Conservation (phyloP, 768 basidiomycete species). For the Leccinum subtestaceum region DNA sequence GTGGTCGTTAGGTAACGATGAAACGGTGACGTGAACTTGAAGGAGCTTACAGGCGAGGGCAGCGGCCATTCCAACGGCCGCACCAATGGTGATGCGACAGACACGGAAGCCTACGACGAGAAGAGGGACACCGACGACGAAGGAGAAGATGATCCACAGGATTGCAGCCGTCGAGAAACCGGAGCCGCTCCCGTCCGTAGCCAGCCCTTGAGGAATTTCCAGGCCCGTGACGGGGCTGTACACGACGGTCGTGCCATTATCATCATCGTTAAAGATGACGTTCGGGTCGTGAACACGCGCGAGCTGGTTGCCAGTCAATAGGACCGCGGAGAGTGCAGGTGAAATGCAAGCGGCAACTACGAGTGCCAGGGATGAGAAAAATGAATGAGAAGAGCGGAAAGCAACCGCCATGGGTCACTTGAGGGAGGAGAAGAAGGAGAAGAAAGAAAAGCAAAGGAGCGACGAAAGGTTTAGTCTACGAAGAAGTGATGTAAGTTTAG, state of each 20-base stretch:
- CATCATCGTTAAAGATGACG: slow-evolving; percentile 22
- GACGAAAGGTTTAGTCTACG: slow-evolving; percentile 5
- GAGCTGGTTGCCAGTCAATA: slow-evolving; percentile 14
- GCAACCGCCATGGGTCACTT: slow-evolving; percentile 28
- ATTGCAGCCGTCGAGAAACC: slow-evolving; percentile 47
- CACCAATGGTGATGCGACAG: slow-evolving; percentile 54
- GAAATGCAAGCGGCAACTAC: slow-evolving; percentile 11
- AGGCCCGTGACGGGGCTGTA: slow-evolving; percentile 44
- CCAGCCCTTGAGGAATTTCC: slow-evolving; percentile 50
- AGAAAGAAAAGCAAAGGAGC: slow-evolving; percentile 8
- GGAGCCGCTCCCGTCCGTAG: slow-evolving; percentile 57
- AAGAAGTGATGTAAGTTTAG: slow-evolving; percentile 10
- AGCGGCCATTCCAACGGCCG: slow-evolving; percentile 50
- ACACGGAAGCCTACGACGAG: slow-evolving; percentile 55
- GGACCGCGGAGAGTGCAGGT: slow-evolving; percentile 9
- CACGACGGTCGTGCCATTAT: slow-evolving; percentile 40
- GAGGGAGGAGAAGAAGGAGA: background rate
- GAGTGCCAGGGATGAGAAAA: slow-evolving; percentile 16
- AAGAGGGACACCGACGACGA: slow-evolving; percentile 52
- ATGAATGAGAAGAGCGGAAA: slow-evolving; percentile 18
- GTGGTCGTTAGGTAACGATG: background rate
- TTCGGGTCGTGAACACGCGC: slow-evolving; percentile 29
- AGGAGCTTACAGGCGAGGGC: slow-evolving; percentile 42
- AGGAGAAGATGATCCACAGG: slow-evolving; percentile 56
- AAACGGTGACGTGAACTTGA: background rate